Conservation (phyloP, 257 asterid genomes). For the Solanum corneliomulleri region DNA sequence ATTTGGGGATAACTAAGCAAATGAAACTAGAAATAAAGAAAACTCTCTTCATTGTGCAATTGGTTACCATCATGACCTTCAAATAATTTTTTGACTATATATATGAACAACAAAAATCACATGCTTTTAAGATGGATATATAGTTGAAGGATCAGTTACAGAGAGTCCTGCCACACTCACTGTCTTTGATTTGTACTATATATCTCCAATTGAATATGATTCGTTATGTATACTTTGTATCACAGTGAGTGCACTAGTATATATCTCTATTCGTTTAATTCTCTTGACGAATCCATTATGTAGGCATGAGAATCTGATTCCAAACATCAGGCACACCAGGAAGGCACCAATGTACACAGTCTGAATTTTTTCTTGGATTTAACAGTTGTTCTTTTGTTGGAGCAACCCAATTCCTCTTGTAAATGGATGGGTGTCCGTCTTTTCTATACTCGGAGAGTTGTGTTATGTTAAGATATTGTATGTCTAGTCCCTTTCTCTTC, state of each 20-base stretch:
- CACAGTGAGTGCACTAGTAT: neutral
- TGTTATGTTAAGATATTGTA: conserved; percentile 20
- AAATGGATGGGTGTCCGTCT: conserved; percentile 32
- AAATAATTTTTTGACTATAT: too few species aligned
- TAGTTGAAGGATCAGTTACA: too few species aligned
- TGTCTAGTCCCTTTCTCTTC: conserved; percentile 12
- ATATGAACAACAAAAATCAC: too few species aligned
- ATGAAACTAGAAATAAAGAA: too few species aligned
- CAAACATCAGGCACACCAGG: conserved; percentile 38
- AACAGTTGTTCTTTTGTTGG: conserved; percentile 6
- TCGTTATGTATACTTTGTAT: neutral
- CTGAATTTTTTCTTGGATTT: conserved; percentile 16
- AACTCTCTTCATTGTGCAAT: too few species aligned
- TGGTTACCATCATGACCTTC: too few species aligned
- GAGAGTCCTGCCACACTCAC: too few species aligned
- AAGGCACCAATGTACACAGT: conserved; percentile 37
- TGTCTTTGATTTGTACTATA: too few species aligned
- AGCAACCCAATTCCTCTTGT: conserved; percentile 16
- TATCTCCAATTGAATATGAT: neutral
- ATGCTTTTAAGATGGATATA: too few species aligned
- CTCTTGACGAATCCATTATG: neutral
- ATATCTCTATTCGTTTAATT: neutral
- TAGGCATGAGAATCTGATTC: conserved; percentile 28
- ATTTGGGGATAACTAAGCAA: too few species aligned
- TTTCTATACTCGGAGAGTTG: conserved; percentile 30